Base-by-base conservation (phyloP, 2,329 filamentous ascomycete species). In the Aspergillus calidoustus region DNA sequence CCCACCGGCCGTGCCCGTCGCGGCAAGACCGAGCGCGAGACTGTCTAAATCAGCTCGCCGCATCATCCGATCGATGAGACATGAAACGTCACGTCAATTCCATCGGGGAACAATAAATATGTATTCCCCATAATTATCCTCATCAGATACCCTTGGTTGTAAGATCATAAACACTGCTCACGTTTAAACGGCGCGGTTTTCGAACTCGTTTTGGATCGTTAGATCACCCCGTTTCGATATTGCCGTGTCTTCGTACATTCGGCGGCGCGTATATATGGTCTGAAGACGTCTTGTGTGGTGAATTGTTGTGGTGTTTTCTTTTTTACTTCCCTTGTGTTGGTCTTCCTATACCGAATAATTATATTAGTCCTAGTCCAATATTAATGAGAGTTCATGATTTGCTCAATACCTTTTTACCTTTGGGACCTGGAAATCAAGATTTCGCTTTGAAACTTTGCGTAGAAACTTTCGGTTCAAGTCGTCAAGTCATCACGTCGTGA, bases 1-100 rank as follows among this genome's bases (percentile, higher is more conserved):
- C 89, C 91, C 71, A 90, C 90, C 80, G 91, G 87, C 57, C 86
- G 85, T 65, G 84, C 87, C 77, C 77, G 75, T 63, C 85, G 88
- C 64, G 82, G 66, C 59, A 82, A 89, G 82, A 79, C 77, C 58
- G 81, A 82, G 44, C 81, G 81, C 56, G 75, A 78, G 64, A 65
- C 71, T 49, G 77, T 71, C 22, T 79, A 74, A 70, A 57, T 49
- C 54, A 41, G 17, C 11, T 43, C 28, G 15, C 38, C 5, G 28
- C 15, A 44, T 34, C 28, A 55, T 31, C n/a, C 1, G 22, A 34
- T 9, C 17, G 15, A 15, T 22, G 17, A 17, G 41, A 13, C 30
- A 41, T 41, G 9, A 41, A 41, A 41, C 34, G 34, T 41, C 34
- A 41, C 34, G 34, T 41, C 34, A 41, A 41, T 41, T 41, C 34